Evolutionary conservation across 2,329 filamentous ascomycete genomes (phyloP), one percentile per base, ranked within the genome.

Genomic region (Thelonectria olida): DNA sequence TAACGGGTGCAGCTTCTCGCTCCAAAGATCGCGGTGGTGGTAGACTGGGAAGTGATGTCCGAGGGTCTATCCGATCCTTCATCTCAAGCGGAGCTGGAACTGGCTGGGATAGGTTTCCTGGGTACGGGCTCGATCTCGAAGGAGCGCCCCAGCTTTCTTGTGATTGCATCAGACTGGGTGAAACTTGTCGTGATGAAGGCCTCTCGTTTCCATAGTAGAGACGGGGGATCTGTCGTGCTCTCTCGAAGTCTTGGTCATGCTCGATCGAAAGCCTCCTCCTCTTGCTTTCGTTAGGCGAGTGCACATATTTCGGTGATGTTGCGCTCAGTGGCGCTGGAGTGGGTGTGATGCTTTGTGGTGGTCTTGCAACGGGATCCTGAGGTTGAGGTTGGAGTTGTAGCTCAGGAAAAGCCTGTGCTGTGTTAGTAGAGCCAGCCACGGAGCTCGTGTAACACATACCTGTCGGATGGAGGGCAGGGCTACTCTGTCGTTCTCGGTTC

Each of bases 381-480:
- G 73, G 28, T 64, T 78, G 66, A 65, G 75, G 51, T 65, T 76
- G 58, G 69, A 73, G 67, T 71, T 69, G 54, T 22, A 84, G 72
- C 48, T 85, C 82, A 17, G 83, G 82, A 54, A 85, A 79, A 45
- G 77, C 74, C 82, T 83, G 64, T 2, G 20, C 19, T n/a, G n/a
- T 36, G 58, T 77, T 62, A 76, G 72, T 34, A 25, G n/a, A 45
- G 45, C 39, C 20, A 7, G 23, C 31, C 25, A 7, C 39, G 8
- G 27, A 28, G 41, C 51, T 22, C 39, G 38, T 36, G 47, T 42
- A n/a, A 31, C 22, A 19, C 70, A 57, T 80, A 85, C 84, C 81
- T 85, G 81, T 65, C 82, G 78, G 50, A 87, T 85, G 2, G 84
- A 82, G 19, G 84, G 84, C 20, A 87, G 75, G 34, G 79, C 78